Conservation (phyloP, 2,329 filamentous ascomycete species). For the Neonectria sp. region DNA sequence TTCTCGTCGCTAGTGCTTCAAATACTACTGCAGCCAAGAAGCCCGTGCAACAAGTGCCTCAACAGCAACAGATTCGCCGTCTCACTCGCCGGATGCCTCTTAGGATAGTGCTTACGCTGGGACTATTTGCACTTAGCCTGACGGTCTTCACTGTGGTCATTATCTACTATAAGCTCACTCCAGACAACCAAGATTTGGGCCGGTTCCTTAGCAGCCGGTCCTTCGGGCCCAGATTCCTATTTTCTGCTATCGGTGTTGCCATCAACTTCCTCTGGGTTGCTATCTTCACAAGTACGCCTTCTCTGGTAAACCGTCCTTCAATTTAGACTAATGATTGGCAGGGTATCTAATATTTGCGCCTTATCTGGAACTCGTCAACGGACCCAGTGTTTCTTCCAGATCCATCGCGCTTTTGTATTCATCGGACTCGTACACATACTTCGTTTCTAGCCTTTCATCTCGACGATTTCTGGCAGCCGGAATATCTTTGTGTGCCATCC, state of each 20-base stretch:
- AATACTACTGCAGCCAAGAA: not conserved
- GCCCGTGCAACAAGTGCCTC: too few species aligned
- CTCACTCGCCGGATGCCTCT: not conserved
- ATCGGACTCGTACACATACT: slow-evolving; percentile 6
- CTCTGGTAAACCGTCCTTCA: not conserved
- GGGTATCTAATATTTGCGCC: slow-evolving; percentile 9
- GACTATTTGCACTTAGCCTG: slow-evolving; percentile 1
- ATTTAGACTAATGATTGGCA: not conserved
- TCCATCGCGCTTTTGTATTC: slow-evolving; percentile 6
- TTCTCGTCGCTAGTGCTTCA: not conserved
- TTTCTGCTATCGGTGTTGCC: slow-evolving; percentile 1
- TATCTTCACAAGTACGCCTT: slow-evolving; percentile 10
- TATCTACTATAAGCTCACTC: slow-evolving; percentile 9
- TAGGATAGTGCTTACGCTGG: not conserved
- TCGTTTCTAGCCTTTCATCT: not conserved
- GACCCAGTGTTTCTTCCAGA: not conserved
- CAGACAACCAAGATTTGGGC: slow-evolving; percentile 12
- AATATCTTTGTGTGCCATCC: slow-evolving; percentile 5
- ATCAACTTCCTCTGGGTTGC: slow-evolving; percentile 17
- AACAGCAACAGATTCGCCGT: not conserved
- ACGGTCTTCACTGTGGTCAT: not conserved
- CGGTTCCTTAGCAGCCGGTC: slow-evolving; percentile 16
- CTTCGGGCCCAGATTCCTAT: slow-evolving; percentile 8
- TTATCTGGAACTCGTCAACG: not conserved
- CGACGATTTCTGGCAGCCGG: not conserved